These are phyloP conservation scores for Solanum gandarillasii DNA, from an alignment of 257 asterid species.

Conservation along the genomic window DNA sequence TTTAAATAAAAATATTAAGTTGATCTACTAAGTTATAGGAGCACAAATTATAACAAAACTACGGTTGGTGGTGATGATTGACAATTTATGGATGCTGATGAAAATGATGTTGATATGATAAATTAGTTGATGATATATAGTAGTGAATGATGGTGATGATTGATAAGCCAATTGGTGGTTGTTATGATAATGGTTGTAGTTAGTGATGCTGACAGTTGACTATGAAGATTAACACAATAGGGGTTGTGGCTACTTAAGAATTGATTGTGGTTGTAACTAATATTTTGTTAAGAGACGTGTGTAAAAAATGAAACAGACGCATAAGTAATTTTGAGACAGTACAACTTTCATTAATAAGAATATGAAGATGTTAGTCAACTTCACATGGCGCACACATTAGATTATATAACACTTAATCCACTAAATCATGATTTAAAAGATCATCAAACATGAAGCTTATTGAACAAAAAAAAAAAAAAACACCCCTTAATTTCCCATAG, in stretches of 20 bases:
- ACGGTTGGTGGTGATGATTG: no score
- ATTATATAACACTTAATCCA: background rate
- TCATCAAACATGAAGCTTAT: background rate
- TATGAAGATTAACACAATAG: accelerated
- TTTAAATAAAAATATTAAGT: no score
- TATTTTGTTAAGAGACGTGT: accelerated
- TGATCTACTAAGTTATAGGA: no score
- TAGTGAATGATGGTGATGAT: accelerated
- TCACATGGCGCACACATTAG: background rate
- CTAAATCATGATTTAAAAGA: background rate
- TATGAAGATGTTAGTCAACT: background rate
- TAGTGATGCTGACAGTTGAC: background rate
- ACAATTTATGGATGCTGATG: no score
- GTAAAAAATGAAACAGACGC: no score
- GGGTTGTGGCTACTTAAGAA: background rate
- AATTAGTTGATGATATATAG: no score
- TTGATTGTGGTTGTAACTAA: no score
- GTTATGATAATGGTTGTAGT: no score
- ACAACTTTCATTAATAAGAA: no score
- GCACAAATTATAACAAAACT: no score
- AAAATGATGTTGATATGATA: background rate
- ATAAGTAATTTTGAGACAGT: background rate
- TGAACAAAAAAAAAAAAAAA: background rate
- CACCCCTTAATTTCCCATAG: background rate
- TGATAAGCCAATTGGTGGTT: no score